These are phyloP conservation scores for Mycena rebaudengoi DNA, from an alignment of 768 basidiomycete genomes.

Conservation along the genomic window DNA sequence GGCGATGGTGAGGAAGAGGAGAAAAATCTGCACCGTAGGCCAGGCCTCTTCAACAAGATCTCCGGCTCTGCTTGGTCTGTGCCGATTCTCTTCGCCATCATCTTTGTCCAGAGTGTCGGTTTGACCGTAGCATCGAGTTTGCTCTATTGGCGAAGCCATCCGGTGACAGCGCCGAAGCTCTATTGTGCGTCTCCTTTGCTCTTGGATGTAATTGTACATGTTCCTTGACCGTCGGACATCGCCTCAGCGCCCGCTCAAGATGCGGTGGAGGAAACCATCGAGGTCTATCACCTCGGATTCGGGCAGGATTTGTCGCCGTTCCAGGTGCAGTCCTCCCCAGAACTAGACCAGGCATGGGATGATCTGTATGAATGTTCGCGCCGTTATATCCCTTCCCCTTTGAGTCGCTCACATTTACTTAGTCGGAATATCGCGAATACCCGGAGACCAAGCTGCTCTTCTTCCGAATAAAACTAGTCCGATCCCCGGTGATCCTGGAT, in stretches of 20 bases:
- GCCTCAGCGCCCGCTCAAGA: neutral
- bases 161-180: no score
- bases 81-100: no score
- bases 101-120: no score
- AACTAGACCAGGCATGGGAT: conserved; percentile 1
- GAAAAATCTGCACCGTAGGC: no score
- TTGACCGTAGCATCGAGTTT: no score
- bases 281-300: neutral
- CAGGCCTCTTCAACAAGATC: no score
- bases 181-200: neutral
- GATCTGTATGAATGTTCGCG: conserved; percentile 1
- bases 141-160: no score
- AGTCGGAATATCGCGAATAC: conserved; percentile 4
- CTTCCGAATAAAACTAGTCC: conserved; percentile 2
- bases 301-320: neutral
- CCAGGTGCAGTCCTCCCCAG: neutral
- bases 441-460: neutral
- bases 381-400: neutral
- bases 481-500: conserved; percentile 23
- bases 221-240: neutral
- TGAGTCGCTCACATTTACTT: neutral
- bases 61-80: no score
- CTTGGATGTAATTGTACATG: neutral
- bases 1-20: no score
- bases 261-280: neutral